Evolutionary conservation across 192 early-diverging fungal species (phyloP).

Genomic region (Pilaira anomala): DNA sequence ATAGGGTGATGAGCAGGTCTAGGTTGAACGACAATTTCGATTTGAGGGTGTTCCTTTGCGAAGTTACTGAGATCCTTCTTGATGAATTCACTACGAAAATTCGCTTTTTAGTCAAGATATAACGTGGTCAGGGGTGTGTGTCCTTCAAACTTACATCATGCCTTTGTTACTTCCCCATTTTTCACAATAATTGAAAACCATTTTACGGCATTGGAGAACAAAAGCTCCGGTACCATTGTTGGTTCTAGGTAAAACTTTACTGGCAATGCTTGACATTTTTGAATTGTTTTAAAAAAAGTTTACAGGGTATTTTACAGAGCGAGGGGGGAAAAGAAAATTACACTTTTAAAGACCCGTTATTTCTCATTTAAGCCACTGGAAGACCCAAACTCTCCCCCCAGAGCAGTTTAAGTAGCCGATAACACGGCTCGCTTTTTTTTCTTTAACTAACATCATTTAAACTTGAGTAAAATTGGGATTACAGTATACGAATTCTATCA

Average conservation of each 20-base stretch:
- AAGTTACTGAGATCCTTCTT: conserved; percentile 57
- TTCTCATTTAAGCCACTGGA: no score
- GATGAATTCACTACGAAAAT: conserved; percentile 67
- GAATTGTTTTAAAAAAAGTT: no score
- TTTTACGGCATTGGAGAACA: conserved; percentile 70
- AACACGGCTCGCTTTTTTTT: no score
- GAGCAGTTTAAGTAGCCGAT: no score
- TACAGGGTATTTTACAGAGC: no score
- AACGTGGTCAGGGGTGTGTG: background rate
- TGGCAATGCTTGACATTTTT: conserved; percentile 11
- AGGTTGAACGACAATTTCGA: conserved; percentile 74
- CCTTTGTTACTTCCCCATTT: conserved; percentile 72
- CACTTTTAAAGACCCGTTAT: no score
- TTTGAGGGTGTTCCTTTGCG: conserved; percentile 71
- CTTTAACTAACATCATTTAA: no score
- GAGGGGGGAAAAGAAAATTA: no score
- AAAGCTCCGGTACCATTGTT: conserved; percentile 76
- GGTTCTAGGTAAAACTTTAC: conserved; percentile 24
- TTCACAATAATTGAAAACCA: conserved; percentile 84
- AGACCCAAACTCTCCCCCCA: no score
- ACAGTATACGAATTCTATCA: no score
- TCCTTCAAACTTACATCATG: conserved; percentile 56
- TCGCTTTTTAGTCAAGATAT: no score
- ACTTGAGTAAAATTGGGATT: no score
- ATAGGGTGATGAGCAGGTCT: conserved; percentile 71